Evolutionary conservation across 805 yeast genomes (phyloP).

Genomic region (Wilhelminamyces savonicus): DNA sequence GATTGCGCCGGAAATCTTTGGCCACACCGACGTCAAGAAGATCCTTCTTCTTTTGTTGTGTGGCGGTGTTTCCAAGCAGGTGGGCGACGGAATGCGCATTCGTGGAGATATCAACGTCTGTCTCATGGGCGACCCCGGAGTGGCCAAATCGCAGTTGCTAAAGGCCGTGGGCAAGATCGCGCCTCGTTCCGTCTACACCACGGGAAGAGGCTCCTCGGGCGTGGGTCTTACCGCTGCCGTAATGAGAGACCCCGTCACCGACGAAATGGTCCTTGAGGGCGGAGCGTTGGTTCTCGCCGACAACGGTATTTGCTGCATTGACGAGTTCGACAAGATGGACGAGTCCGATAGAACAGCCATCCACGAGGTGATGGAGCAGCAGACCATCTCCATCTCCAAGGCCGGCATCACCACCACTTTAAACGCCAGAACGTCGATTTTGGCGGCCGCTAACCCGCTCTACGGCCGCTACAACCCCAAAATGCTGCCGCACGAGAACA

Average conservation of each 20-base stretch:
- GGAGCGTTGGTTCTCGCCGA: slow-evolving; percentile 97
- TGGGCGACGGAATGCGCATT: slow-evolving; percentile 95
- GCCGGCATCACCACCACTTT: slow-evolving; percentile 96
- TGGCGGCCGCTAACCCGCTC: slow-evolving; percentile 98
- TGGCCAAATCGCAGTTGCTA: slow-evolving; percentile 93
- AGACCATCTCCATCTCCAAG: slow-evolving; percentile 92
- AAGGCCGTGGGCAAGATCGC: slow-evolving; percentile 89
- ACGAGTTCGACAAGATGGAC: slow-evolving; percentile 99
- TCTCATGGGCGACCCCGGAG: slow-evolving; percentile 99
- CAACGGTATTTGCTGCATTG: slow-evolving; percentile 97
- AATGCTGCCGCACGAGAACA: slow-evolving; percentile 88
- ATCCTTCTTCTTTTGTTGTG: slow-evolving; percentile 77
- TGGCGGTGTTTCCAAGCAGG: slow-evolving; percentile 92
- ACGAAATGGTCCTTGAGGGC: slow-evolving; percentile 96
- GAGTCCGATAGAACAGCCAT: slow-evolving; percentile 95
- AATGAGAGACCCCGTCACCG: slow-evolving; percentile 98
- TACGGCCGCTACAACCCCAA: slow-evolving; percentile 91
- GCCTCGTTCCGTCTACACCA: slow-evolving; percentile 94
- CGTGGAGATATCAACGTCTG: slow-evolving; percentile 96
- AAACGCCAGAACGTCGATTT: slow-evolving; percentile 89
- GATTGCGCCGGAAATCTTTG: slow-evolving; percentile 96
- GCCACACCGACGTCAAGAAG: slow-evolving; percentile 90
- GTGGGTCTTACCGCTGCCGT: slow-evolving; percentile 99
- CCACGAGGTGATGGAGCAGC: slow-evolving; percentile 99
- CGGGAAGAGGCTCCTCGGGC: slow-evolving; percentile 98